These are phyloP conservation scores for Acephala macrosclerotiorum DNA, from an alignment of 2,329 filamentous ascomycete species.

Conservation along the genomic window DNA sequence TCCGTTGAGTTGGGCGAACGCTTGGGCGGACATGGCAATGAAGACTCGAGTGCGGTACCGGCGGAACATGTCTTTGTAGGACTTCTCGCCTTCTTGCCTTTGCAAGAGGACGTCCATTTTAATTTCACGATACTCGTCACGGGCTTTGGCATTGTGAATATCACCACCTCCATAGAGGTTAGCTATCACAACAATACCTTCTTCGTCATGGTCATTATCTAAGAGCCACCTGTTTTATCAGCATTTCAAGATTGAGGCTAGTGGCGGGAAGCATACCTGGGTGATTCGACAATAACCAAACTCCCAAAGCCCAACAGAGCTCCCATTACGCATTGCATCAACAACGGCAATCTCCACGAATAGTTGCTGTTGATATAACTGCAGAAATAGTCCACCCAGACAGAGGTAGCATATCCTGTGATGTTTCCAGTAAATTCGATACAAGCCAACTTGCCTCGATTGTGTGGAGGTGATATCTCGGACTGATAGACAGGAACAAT, in stretches of 20 bases:
- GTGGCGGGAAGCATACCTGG: constrained; percentile 63
- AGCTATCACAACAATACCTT: constrained; percentile 97
- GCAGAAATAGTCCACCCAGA: constrained; percentile 99
- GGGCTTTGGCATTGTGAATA: constrained; percentile 89
- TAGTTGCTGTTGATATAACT: constrained; percentile 85
- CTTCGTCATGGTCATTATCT: constrained; percentile 97
- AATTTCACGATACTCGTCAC: constrained; percentile 97
- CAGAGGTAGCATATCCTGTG: constrained; percentile 91
- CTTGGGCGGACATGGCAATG: constrained; percentile 98
- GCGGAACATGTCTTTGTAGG: constrained; percentile 93
- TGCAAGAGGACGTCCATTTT: constrained; percentile 97
- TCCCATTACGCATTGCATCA: constrained; percentile 96
- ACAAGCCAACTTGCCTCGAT: constrained; percentile 92
- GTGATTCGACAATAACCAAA: constrained; percentile 94
- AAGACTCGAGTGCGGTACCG: constrained; percentile 92
- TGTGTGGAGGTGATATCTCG: constrained; percentile 95
- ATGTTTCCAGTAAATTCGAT: constrained; percentile 99
- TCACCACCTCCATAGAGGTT: constrained; percentile 97
- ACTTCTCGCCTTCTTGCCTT: constrained; percentile 92
- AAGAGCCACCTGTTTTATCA: constrained; percentile 82
- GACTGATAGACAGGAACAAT: constrained; percentile 95
- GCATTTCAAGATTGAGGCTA: constrained; percentile 11
- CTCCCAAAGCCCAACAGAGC: constrained; percentile 84
- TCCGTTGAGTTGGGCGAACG: constrained; percentile 93
- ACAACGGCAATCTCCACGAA: constrained; percentile 88